phyloP scores from a whole-genome alignment of 2,329 filamentous ascomycete species.

The Monilinia fructigena region DNA sequence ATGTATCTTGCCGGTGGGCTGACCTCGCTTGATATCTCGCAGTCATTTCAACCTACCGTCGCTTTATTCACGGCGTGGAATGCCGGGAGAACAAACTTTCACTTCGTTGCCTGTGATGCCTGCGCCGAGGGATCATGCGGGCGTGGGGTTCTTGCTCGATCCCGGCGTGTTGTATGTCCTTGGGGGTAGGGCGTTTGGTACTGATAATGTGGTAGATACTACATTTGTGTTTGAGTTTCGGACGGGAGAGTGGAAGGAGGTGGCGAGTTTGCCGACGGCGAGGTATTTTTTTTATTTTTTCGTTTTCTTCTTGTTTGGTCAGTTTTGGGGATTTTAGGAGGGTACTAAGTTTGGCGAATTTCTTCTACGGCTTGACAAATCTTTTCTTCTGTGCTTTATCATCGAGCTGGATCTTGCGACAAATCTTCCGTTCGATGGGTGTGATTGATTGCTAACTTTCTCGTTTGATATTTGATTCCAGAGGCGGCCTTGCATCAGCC shows the following conservation, averaged over 20 bases:
- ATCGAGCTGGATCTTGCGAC: background rate
- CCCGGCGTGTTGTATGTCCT: slow-evolving; percentile 42
- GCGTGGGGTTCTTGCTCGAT: slow-evolving; percentile 9
- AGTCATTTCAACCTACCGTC: background rate
- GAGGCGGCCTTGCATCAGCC: slow-evolving; percentile 39
- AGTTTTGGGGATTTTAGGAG: slow-evolving; percentile 27
- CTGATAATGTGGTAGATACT: slow-evolving; percentile 40
- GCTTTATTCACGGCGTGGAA: slow-evolving; percentile 39
- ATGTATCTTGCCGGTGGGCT: slow-evolving; percentile 45
- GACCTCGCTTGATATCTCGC: slow-evolving; percentile 20
- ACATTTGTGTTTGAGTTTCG: slow-evolving; percentile 42
- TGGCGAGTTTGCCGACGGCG: slow-evolving; percentile 42
- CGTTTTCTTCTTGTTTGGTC: slow-evolving; percentile 30
- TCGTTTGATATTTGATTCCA: no score
- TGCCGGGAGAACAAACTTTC: slow-evolving; percentile 35
- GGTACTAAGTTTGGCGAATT: no score
- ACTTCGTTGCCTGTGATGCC: slow-evolving; percentile 39
- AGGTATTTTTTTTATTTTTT: slow-evolving; percentile 39
- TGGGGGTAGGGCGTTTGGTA: slow-evolving; percentile 31
- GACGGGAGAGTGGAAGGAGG: slow-evolving; percentile 33
- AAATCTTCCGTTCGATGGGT: background rate
- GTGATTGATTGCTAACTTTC: background rate
- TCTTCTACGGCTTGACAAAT: no score
- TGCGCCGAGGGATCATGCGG: slow-evolving; percentile 42
- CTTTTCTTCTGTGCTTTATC: no score